phyloP scores from a whole-genome alignment of 805 yeast species.

The Blastobotrys attinorum region DNA sequence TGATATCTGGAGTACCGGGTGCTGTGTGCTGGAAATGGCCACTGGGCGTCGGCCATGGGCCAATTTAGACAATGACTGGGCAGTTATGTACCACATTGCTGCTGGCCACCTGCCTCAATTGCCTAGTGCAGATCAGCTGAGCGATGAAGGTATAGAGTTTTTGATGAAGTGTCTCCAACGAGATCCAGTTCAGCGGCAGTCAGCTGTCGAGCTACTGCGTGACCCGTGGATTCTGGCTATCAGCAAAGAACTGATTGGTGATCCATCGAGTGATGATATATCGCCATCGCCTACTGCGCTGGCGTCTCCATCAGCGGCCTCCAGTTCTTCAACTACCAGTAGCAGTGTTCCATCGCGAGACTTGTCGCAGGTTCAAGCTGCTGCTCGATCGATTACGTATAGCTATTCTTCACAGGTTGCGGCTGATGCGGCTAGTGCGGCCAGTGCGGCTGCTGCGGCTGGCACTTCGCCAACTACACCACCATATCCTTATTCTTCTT shows the following conservation, averaged over 20 bases:
- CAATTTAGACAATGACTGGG: constrained; percentile 93
- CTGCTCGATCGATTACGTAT: background rate
- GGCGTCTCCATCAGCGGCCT: background rate
- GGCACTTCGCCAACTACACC: background rate
- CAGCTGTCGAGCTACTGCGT: constrained; percentile 72
- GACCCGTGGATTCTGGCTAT: constrained; percentile 72
- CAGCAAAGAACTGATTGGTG: background rate
- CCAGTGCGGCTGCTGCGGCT: too few relatives aligned
- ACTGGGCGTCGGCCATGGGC: constrained; percentile 98
- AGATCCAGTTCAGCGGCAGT: constrained; percentile 70
- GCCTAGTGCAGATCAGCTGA: constrained; percentile 71
- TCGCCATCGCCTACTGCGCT: background rate
- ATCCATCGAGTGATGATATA: background rate
- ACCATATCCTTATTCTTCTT: too few relatives aligned
- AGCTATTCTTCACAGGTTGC: background rate
- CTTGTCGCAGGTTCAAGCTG: background rate
- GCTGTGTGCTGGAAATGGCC: constrained; percentile 93
- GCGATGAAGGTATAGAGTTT: constrained; percentile 64
- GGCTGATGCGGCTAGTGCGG: background rate
- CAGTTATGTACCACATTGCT: constrained; percentile 96
- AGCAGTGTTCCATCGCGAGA: background rate
- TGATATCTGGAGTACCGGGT: constrained; percentile 96
- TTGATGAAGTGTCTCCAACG: constrained; percentile 69
- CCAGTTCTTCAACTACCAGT: background rate
- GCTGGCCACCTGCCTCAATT: constrained; percentile 87